Evolutionary conservation across 2,329 filamentous ascomycete genomes (phyloP).

Genomic region (Claviceps sp.): DNA sequence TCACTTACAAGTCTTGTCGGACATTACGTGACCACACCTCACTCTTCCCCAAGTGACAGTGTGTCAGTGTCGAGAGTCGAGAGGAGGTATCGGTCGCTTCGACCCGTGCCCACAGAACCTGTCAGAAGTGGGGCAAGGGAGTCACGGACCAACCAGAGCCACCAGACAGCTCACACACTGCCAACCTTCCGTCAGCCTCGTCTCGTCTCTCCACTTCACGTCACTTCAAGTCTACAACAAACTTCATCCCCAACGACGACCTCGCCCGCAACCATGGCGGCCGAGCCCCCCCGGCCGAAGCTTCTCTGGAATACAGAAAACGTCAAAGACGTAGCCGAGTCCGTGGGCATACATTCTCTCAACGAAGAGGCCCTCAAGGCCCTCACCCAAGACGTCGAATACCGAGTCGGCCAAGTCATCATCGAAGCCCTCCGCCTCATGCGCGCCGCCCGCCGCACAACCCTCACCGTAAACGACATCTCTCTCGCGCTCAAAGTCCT

Average conservation of each 20-base stretch:
- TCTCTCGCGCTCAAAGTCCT: constrained; percentile 73
- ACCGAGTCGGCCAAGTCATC: constrained; percentile 82
- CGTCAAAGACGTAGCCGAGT: constrained; percentile 89
- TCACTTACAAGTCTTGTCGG: too few species aligned
- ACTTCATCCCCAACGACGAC: neutral
- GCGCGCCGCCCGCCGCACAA: constrained; percentile 78
- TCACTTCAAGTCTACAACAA: neutral
- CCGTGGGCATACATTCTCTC: constrained; percentile 72
- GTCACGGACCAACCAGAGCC: too few species aligned
- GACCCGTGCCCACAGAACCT: too few species aligned
- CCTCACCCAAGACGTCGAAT: constrained; percentile 88
- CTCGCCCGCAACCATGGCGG: constrained; percentile 18
- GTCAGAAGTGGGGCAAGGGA: too few species aligned
- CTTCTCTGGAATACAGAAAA: constrained; percentile 93
- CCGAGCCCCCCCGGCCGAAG: constrained; percentile 32
- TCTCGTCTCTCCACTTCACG: neutral
- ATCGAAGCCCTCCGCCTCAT: constrained; percentile 93
- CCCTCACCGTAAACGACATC: constrained; percentile 79
- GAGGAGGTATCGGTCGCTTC: too few species aligned
- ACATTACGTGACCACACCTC: too few species aligned
- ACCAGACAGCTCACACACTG: neutral
- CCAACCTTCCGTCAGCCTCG: neutral
- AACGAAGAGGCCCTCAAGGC: constrained; percentile 78
- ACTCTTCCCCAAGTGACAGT: too few species aligned
- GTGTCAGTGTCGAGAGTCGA: too few species aligned